phyloP scores from a whole-genome alignment of 352 stramenopile genomes.

The Pythium brassicae region DNA sequence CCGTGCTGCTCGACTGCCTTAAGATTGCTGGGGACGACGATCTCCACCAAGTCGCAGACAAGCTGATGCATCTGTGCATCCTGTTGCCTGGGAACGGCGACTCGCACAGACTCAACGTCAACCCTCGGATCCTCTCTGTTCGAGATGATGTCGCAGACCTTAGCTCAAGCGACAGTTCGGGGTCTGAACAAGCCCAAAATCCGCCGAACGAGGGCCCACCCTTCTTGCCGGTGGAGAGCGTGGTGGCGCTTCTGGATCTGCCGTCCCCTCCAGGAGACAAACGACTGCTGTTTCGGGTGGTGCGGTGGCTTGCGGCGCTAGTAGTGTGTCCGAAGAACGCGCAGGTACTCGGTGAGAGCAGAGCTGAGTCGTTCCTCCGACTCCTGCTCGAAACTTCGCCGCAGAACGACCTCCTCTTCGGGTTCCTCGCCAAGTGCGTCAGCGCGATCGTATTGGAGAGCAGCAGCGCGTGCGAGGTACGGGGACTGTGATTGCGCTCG shows the following conservation, averaged over 20 bases:
- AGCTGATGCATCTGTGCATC: slow-evolving; percentile 48
- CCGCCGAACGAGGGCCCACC: neutral
- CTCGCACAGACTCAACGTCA: neutral
- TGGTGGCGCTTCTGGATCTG: slow-evolving; percentile 33
- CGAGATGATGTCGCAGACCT: slow-evolving; percentile 1
- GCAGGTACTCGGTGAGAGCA: slow-evolving; percentile 30
- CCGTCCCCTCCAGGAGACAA: slow-evolving; percentile 11
- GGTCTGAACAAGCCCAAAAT: slow-evolving; percentile 8
- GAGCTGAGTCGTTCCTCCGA: slow-evolving; percentile 25
- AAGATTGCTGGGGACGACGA: slow-evolving; percentile 21
- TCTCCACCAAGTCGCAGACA: slow-evolving; percentile 54
- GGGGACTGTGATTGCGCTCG: neutral
- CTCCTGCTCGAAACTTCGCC: slow-evolving; percentile 24
- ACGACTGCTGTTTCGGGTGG: slow-evolving; percentile 30
- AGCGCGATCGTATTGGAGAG: slow-evolving; percentile 29
- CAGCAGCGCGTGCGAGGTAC: slow-evolving; percentile 39
- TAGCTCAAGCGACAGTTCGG: neutral
- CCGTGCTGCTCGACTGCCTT: slow-evolving; percentile 38
- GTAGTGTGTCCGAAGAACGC: slow-evolving; percentile 40
- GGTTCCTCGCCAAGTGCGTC: slow-evolving; percentile 44
- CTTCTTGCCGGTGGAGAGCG: slow-evolving; percentile 26
- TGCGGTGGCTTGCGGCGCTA: slow-evolving; percentile 47
- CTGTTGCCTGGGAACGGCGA: neutral
- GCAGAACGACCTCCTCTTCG: slow-evolving; percentile 26
- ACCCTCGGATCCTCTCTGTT: slow-evolving; percentile 19